A percentile compares a stretch with the other conserved stretches of the same genome.
These are phyloP conservation scores for Candida glucosophila DNA, from an alignment of 1,139 yeast genomes.

Conservation along the genomic window DNA sequence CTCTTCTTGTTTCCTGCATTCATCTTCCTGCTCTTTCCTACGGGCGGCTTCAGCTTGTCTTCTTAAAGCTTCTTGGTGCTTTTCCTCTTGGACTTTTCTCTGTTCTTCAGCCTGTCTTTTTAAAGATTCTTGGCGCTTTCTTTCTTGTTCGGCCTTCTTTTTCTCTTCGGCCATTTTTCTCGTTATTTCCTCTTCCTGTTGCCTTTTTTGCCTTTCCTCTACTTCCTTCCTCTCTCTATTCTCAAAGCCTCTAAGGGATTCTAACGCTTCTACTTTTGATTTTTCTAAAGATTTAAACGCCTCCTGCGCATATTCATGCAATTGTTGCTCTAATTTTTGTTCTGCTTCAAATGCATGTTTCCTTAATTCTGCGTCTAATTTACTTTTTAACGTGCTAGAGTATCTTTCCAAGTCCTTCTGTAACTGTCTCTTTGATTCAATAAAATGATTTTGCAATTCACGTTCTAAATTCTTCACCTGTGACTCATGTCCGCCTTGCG, in stretches of 20 bases:
- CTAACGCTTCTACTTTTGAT: neutral
- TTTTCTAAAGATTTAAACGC: too few relatives aligned
- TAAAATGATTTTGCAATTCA: too few relatives aligned
- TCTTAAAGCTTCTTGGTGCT: conserved; percentile 3
- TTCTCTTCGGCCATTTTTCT: conserved; percentile 5
- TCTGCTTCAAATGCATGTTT: too few relatives aligned
- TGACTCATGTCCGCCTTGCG: too few relatives aligned
- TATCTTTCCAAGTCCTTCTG: too few relatives aligned
- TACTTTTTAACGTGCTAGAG: too few relatives aligned
- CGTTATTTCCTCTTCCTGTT: conserved; percentile 3
- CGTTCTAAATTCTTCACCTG: too few relatives aligned
- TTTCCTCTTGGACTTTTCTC: conserved; percentile 3
- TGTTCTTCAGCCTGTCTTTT: conserved; percentile 4
- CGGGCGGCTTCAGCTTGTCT: conserved; percentile 3
- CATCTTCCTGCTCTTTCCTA: conserved; percentile 4
- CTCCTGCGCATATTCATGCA: too few relatives aligned
- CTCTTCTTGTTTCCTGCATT: conserved; percentile 2
- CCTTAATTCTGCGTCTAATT: too few relatives aligned
- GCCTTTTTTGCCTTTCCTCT: conserved; percentile 10
- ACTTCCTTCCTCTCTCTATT: conserved; percentile 6
- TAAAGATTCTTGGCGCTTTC: conserved; percentile 3
- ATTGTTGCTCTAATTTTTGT: too few relatives aligned
- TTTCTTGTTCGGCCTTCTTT: conserved; percentile 7
- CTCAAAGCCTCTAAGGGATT: conserved; percentile 1
- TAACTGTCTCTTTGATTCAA: too few relatives aligned